Percentiles rank a stretch among this genome's conserved stretches.
Conservation (phyloP, 2,329 filamentous ascomycete species). For the Aspergillus floridensis region DNA sequence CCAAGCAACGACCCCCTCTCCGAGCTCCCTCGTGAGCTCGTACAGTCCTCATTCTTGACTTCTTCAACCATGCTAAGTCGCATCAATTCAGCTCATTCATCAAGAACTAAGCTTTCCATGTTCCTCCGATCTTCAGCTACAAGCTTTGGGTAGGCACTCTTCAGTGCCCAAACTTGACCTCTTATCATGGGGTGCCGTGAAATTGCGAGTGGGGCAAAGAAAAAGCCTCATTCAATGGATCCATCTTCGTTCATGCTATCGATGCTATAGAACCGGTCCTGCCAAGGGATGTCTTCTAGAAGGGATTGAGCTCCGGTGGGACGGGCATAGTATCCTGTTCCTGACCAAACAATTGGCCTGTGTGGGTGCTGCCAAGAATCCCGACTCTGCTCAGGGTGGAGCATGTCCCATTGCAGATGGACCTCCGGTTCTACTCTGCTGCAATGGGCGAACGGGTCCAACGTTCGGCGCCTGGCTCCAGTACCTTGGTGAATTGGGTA, state of each 20-base stretch:
- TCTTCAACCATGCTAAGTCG: not conserved
- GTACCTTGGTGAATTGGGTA: not conserved
- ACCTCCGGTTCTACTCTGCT: not conserved
- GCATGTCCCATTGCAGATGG: not conserved
- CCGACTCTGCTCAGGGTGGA: not conserved
- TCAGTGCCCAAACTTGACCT: not conserved
- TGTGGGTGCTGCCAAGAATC: not conserved
- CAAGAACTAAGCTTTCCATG: not conserved
- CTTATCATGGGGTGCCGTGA: not conserved
- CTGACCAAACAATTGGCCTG: not conserved
- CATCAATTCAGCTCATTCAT: not conserved
- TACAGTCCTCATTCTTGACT: too few relatives aligned
- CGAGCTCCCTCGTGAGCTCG: not conserved
- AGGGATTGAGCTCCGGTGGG: not conserved
- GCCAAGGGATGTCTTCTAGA: not conserved
- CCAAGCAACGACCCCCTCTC: not conserved
- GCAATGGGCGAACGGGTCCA: not conserved
- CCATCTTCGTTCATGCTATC: not conserved
- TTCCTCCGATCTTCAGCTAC: not conserved
- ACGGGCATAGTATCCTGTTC: not conserved
- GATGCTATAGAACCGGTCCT: not conserved
- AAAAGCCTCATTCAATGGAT: not conserved
- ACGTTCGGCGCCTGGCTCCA: not conserved
- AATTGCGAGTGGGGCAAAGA: not conserved
- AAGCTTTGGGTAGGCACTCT: not conserved